Evolutionary conservation across 208 protist genomes (phyloP).

Genomic region (Leishmania turanica): DNA sequence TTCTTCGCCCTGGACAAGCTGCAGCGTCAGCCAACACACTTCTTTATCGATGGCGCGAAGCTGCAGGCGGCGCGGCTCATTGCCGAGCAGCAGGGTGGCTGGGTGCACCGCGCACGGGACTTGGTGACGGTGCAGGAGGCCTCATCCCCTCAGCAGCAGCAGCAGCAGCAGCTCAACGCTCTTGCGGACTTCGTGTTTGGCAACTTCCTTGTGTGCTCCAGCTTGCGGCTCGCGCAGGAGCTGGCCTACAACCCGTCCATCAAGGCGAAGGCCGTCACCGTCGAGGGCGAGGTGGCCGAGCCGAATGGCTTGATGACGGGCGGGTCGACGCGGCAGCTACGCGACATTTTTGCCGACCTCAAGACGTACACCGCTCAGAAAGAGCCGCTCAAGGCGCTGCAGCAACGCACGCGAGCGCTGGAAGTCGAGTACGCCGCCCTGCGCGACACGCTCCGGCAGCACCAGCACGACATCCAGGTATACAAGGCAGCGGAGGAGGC

Average conservation of each 20-base stretch:
- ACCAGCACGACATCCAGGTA: slow-evolving; percentile 39
- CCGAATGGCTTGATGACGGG: slow-evolving; percentile 98
- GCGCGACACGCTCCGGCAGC: slow-evolving; percentile 47
- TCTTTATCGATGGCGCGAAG: slow-evolving; percentile 32
- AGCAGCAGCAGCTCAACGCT: slow-evolving; percentile 15
- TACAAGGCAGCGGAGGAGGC: slow-evolving; percentile 68
- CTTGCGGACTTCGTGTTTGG: slow-evolving; percentile 96
- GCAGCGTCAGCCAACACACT: slow-evolving; percentile 23
- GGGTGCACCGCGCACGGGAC: slow-evolving; percentile 28
- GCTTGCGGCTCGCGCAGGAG: slow-evolving; percentile 74
- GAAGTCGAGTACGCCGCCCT: slow-evolving; percentile 51
- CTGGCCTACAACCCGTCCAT: slow-evolving; percentile 87
- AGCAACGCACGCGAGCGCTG: slow-evolving; percentile 34
- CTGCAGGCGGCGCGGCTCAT: slow-evolving; percentile 45
- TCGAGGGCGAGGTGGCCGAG: slow-evolving; percentile 98
- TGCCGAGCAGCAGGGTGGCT: slow-evolving; percentile 38
- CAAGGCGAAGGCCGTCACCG: slow-evolving; percentile 94
- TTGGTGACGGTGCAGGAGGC: slow-evolving; percentile 39
- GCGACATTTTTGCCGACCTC: slow-evolving; percentile 77
- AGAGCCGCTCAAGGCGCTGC: slow-evolving; percentile 56
- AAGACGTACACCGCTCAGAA: slow-evolving; percentile 41
- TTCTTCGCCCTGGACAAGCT: slow-evolving; percentile 98
- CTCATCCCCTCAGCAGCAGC: slow-evolving; percentile 1
- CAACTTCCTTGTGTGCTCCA: slow-evolving; percentile 95
- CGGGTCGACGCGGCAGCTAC: slow-evolving; percentile 81